Conservation (phyloP, 768 basidiomycete species). For the Strobilomyces echinocephalus region DNA sequence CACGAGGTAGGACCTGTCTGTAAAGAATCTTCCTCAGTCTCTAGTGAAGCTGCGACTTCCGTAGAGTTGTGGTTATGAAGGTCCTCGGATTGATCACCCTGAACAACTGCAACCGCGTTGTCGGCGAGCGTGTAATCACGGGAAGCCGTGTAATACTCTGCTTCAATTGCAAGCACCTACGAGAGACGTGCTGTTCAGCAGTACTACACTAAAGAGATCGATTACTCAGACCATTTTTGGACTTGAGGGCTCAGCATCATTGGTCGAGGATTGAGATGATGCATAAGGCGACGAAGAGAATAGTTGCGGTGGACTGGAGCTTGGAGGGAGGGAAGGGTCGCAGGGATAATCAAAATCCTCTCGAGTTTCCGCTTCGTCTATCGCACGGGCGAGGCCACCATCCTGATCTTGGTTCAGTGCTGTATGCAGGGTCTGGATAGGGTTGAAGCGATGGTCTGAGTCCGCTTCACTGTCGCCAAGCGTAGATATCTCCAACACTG, state of each 20-base stretch:
- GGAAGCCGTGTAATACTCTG: neutral
- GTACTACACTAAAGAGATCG: neutral
- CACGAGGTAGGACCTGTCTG: neutral
- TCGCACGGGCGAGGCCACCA: neutral
- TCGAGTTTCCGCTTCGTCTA: conserved; percentile 3
- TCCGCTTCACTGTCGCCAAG: neutral
- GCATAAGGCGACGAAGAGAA: conserved; percentile 41
- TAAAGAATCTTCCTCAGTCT: neutral
- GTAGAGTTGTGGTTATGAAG: neutral
- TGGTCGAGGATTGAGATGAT: conserved; percentile 30
- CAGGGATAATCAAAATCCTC: conserved; percentile 2
- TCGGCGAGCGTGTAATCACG: neutral
- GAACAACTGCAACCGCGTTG: neutral
- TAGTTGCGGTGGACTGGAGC: conserved; percentile 44
- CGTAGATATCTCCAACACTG: neutral
- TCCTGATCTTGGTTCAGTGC: neutral
- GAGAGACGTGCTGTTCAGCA: neutral
- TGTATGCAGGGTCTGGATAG: neutral
- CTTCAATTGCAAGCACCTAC: conserved; percentile 4
- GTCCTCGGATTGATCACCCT: neutral
- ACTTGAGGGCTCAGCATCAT: conserved; percentile 4
- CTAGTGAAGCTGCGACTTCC: neutral
- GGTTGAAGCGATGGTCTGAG: neutral
- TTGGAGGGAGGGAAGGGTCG: conserved; percentile 32
- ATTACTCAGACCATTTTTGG: conserved; percentile 15